These are phyloP conservation scores for Achaetomium macrosporum DNA, from an alignment of 2,329 filamentous ascomycete genomes.

Conservation along the genomic window DNA sequence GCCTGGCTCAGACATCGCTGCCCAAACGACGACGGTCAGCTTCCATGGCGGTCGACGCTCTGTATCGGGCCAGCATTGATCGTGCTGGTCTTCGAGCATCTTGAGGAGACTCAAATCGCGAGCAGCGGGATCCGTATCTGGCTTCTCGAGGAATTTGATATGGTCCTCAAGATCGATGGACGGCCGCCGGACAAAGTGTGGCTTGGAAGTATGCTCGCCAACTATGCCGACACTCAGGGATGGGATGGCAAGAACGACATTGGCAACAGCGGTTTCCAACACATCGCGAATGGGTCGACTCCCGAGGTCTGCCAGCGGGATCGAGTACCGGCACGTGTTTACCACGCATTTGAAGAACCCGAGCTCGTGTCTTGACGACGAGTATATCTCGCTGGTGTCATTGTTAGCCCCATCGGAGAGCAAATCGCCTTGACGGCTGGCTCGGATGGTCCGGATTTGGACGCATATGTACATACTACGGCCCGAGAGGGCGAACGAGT, in stretches of 20 bases:
- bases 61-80: constrained; percentile 37
- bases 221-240: constrained; percentile 45
- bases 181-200: constrained; percentile 40
- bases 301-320: constrained; percentile 14
- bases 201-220: constrained; percentile 37
- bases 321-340: constrained; percentile 40
- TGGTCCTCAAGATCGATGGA: constrained; percentile 40
- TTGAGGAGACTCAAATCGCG: constrained; percentile 30
- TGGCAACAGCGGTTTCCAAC: constrained; percentile 35
- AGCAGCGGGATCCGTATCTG: constrained; percentile 13
- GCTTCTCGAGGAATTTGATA: constrained; percentile 31
- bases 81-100: constrained; percentile 36
- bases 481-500: constrained; percentile 20
- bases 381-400: constrained; percentile 37
- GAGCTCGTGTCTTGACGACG: constrained; percentile 41
- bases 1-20: constrained; percentile 10
- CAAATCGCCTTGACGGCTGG: background rate
- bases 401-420: background rate
- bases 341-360: constrained; percentile 44
- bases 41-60: constrained; percentile 43
- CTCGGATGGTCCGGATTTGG: background rate
- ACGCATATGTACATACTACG: constrained; percentile 6
- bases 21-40: constrained; percentile 33
- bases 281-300: constrained; percentile 17
- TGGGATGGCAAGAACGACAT: constrained; percentile 39